Evolutionary conservation across 2,329 filamentous ascomycete genomes (phyloP).

Genomic region (Microcyclospora tardicrescens): DNA sequence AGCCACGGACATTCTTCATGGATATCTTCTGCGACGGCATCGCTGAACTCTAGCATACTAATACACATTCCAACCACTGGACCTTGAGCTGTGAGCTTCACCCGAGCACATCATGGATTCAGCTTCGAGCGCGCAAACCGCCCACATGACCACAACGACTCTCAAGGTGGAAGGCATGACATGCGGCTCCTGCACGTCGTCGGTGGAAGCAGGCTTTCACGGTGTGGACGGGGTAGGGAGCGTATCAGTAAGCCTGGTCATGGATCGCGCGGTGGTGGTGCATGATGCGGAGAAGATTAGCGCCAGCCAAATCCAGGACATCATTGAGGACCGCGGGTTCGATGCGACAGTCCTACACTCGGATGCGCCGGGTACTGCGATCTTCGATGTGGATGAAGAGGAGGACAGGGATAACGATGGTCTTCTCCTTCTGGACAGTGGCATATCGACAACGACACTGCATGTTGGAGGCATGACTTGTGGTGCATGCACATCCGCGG

Average conservation of each 20-base stretch:
- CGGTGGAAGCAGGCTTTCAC: constrained; percentile 80
- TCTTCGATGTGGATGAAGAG: constrained; percentile 13
- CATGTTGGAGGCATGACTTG: constrained; percentile 80
- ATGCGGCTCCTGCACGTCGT: constrained; percentile 87
- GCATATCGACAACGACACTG: constrained; percentile 78
- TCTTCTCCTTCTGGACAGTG: constrained; percentile 31
- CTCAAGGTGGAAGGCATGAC: constrained; percentile 75
- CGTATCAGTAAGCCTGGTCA: constrained; percentile 85
- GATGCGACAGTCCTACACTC: constrained; percentile 50
- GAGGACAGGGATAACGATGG: constrained; percentile 6
- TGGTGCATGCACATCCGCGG: constrained; percentile 87
- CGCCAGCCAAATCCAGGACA: constrained; percentile 64
- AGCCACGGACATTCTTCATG: too few relatives aligned
- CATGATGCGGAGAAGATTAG: constrained; percentile 69
- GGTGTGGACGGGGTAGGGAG: constrained; percentile 67
- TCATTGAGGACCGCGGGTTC: constrained; percentile 84
- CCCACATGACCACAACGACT: constrained; percentile 74
- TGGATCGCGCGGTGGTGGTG: constrained; percentile 85
- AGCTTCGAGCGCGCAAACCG: constrained; percentile 1
- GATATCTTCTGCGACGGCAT: too few relatives aligned
- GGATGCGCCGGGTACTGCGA: constrained; percentile 14
- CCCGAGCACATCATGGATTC: too few relatives aligned
- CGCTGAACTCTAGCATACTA: too few relatives aligned
- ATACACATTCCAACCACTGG: too few relatives aligned
- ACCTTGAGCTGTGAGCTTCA: too few relatives aligned